Evolutionary conservation across 106 monocot species (phyloP), one percentile per base, ranked within the genome.

Genomic region (Allium cepa): DNA sequence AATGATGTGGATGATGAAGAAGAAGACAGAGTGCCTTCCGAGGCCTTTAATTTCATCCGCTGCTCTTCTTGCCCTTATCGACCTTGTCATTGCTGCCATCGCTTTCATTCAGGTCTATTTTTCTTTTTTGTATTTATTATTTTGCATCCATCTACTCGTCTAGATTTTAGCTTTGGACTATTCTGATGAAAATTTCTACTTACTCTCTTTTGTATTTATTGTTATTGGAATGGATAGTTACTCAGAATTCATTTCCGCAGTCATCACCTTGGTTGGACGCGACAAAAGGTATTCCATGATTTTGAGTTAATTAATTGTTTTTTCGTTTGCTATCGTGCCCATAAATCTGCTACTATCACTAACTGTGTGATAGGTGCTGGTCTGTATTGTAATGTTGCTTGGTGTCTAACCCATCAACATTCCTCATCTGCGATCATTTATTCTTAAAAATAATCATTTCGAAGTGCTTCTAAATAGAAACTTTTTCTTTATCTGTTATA

Each of bases 231-330:
- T 36, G 36, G 36, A 36, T 36, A 36, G 36, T 2, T 36, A 36
- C 36, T 36, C 36, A 88, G 88, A 71, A 83, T 84, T 63, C 83
- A 88, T 67, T 64, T 75, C 59, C 77, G 79, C 28, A 86, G 72
- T 77, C 80, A 73, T 58, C 83, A 79, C 48, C 85, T 83, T 72
- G 88, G 88, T 8, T 93, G 88, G 93, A 93, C 88, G 47, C 88
- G 93, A 10, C 88, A 93, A 77, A 93, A 85, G 93, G 93, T 88
- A 74, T 11, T 49, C 6, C 53, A 1, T 36, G 16, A 11, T 51
- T 26, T 22, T 48, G 53, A 26, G 9, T 36, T 58, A 58, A 26
- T 57, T 2, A 9, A 16, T 36, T 67, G 59, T 46, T 53, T 75
- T 60, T 47, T 11, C 17, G 3, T 13, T 11, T 26, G 45, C 63